phyloP scores from a whole-genome alignment of 345 rosid species.

The Gossypium thurberi region DNA sequence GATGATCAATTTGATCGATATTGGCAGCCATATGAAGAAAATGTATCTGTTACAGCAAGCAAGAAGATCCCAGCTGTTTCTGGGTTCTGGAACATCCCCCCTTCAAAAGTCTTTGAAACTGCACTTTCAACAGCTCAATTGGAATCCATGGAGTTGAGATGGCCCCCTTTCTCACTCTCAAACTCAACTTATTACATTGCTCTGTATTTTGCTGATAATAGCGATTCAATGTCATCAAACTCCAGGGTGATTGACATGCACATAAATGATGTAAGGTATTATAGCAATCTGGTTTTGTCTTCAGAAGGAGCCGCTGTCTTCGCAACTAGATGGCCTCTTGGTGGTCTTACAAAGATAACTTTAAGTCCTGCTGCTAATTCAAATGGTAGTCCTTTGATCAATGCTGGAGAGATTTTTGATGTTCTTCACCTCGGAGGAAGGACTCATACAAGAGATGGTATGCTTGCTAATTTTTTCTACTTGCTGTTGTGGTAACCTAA shows the following conservation, averaged over 20 bases:
- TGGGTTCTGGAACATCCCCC: conserved; percentile 92
- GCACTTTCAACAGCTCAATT: conserved; percentile 36
- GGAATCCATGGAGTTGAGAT: conserved; percentile 48
- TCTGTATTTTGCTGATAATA: conserved; percentile 67
- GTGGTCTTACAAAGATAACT: conserved; percentile 47
- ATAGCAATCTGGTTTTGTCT: conserved; percentile 48
- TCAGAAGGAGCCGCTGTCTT: conserved; percentile 54
- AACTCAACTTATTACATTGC: conserved; percentile 57
- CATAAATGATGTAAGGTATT: conserved; percentile 55
- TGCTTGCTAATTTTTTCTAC: conserved; percentile 6
- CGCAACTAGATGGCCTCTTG: conserved; percentile 65
- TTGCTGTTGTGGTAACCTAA: neutral
- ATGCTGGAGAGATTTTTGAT: conserved; percentile 73
- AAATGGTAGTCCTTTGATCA: conserved; percentile 50
- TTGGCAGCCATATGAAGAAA: conserved; percentile 62
- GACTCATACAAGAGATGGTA: conserved; percentile 90
- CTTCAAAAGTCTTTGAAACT: conserved; percentile 61
- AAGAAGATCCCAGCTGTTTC: conserved; percentile 48
- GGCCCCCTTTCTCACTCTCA: conserved; percentile 54
- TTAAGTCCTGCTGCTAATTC: conserved; percentile 55
- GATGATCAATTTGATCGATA: conserved; percentile 72
- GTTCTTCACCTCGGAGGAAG: conserved; percentile 44
- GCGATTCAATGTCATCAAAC: conserved; percentile 23
- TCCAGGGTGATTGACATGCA: conserved; percentile 47
- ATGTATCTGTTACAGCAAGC: conserved; percentile 25